phyloP scores from a whole-genome alignment of 1,284 basidiomycete species.

The Boletellus deceptivus region DNA sequence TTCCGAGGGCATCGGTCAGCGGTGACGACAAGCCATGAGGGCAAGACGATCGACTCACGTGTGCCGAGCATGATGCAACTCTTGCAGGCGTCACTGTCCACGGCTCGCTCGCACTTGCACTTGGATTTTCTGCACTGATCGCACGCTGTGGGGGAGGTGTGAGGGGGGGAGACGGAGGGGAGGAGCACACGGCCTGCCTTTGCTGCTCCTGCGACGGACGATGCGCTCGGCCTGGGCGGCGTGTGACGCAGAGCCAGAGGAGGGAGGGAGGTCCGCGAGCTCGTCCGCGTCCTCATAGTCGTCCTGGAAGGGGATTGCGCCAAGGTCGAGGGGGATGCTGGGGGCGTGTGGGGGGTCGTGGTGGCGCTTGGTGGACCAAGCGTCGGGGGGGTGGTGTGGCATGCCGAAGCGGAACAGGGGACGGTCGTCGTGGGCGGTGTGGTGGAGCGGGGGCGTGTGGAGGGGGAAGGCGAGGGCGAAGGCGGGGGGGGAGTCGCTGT shows the following conservation, averaged over 20 bases:
- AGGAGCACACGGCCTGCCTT: constrained; percentile 44
- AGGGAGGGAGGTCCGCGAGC: constrained; percentile 38
- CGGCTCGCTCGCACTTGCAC: constrained; percentile 30
- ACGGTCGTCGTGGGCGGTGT: neutral
- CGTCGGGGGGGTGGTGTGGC: constrained; percentile 20
- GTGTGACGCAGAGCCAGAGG: constrained; percentile 19
- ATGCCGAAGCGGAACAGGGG: constrained; percentile 29
- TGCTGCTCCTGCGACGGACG: constrained; percentile 64
- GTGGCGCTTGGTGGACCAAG: constrained; percentile 25
- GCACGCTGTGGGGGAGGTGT: constrained; percentile 48
- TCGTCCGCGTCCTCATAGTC: constrained; percentile 52
- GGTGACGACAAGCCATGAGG: constrained; percentile 1
- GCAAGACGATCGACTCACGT: constrained; percentile 42
- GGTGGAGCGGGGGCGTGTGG: no score
- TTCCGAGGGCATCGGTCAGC: constrained; percentile 16
- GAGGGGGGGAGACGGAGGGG: constrained; percentile 1
- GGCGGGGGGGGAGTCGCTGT: constrained; percentile 18
- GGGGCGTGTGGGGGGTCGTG: constrained; percentile 4
- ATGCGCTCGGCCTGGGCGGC: constrained; percentile 44
- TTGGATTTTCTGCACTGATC: constrained; percentile 69
- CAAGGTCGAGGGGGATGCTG: constrained; percentile 22
- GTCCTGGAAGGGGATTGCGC: constrained; percentile 45
- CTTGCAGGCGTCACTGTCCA: constrained; percentile 41
- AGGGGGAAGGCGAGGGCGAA: constrained; percentile 23
- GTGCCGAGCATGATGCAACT: constrained; percentile 71